Percentiles rank a stretch among this genome's conserved stretches.
Evolutionary conservation across 2,329 filamentous ascomycete genomes (phyloP).

Genomic region (Xylariomycetidae sp.): DNA sequence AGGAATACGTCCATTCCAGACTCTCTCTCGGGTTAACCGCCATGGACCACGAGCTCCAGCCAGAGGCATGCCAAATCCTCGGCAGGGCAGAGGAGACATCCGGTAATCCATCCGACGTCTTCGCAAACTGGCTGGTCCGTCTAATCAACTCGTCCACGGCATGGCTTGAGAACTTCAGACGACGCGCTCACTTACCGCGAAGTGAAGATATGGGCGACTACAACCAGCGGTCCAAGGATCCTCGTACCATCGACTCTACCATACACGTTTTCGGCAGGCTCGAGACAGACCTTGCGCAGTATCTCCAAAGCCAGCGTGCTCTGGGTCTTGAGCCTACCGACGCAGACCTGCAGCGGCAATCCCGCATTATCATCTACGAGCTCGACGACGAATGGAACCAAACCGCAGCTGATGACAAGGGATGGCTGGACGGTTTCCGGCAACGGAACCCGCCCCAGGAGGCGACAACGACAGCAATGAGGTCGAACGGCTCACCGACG

Average conservation of each 20-base stretch:
- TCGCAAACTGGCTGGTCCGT: slow-evolving; percentile 52
- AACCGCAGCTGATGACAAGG: slow-evolving; percentile 50
- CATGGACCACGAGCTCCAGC: slow-evolving; percentile 54
- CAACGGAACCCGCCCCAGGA: background rate
- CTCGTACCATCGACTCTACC: slow-evolving; percentile 51
- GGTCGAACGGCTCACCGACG: too few relatives aligned
- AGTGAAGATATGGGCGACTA: slow-evolving; percentile 48
- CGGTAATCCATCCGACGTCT: slow-evolving; percentile 39
- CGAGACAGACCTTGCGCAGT: slow-evolving; percentile 50
- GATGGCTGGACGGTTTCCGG: slow-evolving; percentile 46
- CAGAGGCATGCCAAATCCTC: slow-evolving; percentile 52
- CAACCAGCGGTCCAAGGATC: slow-evolving; percentile 44
- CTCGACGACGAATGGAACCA: slow-evolving; percentile 60
- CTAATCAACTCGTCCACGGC: slow-evolving; percentile 40
- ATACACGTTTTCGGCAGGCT: slow-evolving; percentile 53
- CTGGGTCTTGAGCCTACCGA: slow-evolving; percentile 45
- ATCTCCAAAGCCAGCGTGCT: slow-evolving; percentile 37
- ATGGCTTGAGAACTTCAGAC: slow-evolving; percentile 53
- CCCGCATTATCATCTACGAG: slow-evolving; percentile 56
- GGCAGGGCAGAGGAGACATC: slow-evolving; percentile 49
- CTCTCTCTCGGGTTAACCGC: slow-evolving; percentile 51
- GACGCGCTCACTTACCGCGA: slow-evolving; percentile 50
- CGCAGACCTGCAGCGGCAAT: slow-evolving; percentile 48
- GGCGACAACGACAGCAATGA: slow-evolving; percentile 36
- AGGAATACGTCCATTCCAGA: slow-evolving; percentile 46